phyloP scores from a whole-genome alignment of 2,329 filamentous ascomycete genomes.

The Aspergillus candidus region DNA sequence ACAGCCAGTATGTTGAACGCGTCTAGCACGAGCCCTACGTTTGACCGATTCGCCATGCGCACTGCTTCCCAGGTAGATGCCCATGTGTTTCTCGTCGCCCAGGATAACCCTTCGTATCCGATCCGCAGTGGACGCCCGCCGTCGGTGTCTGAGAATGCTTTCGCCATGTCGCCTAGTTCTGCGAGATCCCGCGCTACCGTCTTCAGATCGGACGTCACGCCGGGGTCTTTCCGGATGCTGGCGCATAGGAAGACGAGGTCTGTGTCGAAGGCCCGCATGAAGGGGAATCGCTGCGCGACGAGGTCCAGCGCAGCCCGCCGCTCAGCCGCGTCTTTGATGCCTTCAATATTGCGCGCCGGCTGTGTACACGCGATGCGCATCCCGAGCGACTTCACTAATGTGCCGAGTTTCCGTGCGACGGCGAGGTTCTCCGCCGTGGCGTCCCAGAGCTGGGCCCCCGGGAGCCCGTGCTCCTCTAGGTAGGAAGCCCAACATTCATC shows the following conservation, averaged over 20 bases:
- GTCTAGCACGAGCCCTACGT: conserved; percentile 30
- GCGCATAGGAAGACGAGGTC: conserved; percentile 32
- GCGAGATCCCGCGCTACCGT: conserved; percentile 26
- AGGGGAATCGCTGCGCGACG: conserved; percentile 29
- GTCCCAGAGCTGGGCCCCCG: conserved; percentile 24
- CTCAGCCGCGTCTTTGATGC: conserved; percentile 23
- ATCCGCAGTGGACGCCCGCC: conserved; percentile 25
- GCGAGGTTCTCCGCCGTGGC: conserved; percentile 21
- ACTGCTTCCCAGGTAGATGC: conserved; percentile 29
- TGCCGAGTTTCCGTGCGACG: conserved; percentile 23
- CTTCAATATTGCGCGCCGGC: conserved; percentile 28
- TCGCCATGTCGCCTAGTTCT: conserved; percentile 28
- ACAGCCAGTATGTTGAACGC: conserved; percentile 30
- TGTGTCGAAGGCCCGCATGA: conserved; percentile 32
- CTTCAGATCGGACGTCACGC: conserved; percentile 27
- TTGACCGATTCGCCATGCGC: conserved; percentile 25
- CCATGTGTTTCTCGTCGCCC: conserved; percentile 31
- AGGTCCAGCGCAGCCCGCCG: conserved; percentile 19
- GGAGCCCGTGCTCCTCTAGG: conserved; percentile 21
- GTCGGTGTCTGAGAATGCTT: conserved; percentile 20
- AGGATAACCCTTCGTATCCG: conserved; percentile 30
- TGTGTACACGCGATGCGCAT: conserved; percentile 31
- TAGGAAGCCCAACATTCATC: conserved; percentile 33
- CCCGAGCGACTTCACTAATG: conserved; percentile 24
- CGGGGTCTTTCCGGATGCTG: conserved; percentile 25